These are phyloP conservation scores for Phytophthora tentaculata DNA, from an alignment of 352 stramenopile genomes.

Conservation along the genomic window DNA sequence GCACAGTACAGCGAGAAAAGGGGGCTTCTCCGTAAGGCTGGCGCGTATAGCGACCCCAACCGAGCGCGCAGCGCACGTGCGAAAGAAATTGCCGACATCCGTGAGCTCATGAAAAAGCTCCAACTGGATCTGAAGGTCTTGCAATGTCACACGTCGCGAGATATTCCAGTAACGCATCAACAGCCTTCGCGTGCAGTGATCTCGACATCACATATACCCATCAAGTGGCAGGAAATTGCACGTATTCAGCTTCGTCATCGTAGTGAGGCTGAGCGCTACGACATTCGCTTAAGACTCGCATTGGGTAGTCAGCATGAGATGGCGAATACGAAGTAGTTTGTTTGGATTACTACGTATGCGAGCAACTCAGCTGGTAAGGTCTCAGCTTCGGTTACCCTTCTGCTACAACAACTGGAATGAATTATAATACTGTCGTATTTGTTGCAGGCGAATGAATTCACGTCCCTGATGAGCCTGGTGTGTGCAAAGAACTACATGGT, in stretches of 20 bases:
- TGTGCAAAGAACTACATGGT: constrained; percentile 21
- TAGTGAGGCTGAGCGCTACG: background rate
- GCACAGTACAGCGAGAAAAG: background rate
- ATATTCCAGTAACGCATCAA: background rate
- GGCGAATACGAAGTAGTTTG: background rate
- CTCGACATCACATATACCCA: background rate
- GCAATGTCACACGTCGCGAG: background rate
- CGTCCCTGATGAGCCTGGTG: background rate
- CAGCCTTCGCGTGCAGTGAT: background rate
- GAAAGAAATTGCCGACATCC: background rate
- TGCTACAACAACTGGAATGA: too few relatives aligned
- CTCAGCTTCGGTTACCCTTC: too few relatives aligned
- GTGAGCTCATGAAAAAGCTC: background rate
- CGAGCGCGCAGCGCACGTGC: background rate
- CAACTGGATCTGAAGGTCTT: background rate
- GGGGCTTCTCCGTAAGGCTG: background rate
- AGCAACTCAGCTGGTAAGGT: background rate
- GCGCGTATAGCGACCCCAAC: background rate
- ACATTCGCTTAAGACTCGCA: background rate
- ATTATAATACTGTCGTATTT: too few relatives aligned
- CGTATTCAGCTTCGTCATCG: background rate
- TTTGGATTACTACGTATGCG: background rate
- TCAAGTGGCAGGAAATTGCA: background rate
- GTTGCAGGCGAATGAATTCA: background rate
- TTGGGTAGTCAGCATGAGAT: background rate